phyloP scores from a whole-genome alignment of 106 monocot genomes.

The Allium sativum region DNA sequence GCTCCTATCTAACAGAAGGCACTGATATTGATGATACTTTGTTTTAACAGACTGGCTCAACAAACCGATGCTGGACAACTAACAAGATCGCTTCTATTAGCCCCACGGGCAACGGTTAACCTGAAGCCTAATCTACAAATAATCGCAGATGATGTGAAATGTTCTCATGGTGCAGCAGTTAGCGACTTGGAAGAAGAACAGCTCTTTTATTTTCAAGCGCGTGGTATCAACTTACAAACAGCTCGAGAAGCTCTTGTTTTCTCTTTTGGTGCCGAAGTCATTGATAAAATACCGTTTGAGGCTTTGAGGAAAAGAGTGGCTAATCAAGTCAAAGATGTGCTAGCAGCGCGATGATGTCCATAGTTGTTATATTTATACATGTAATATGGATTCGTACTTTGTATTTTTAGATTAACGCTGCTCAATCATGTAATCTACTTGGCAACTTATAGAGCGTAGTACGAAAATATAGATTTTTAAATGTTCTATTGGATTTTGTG shows the following conservation, averaged over 20 bases:
- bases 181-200: constrained; percentile 79
- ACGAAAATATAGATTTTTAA: too few relatives aligned
- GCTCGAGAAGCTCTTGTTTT: constrained; percentile 80
- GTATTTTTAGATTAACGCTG: too few relatives aligned
- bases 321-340: constrained; percentile 39
- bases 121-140: constrained; percentile 97
- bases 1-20: too few relatives aligned
- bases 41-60: constrained; percentile 59
- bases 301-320: constrained; percentile 31
- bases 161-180: constrained; percentile 86
- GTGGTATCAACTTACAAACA: constrained; percentile 57
- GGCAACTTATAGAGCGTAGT: too few relatives aligned
- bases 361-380: too few relatives aligned
- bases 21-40: neutral
- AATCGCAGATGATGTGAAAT: constrained; percentile 86
- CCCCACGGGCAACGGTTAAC: constrained; percentile 68
- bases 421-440: too few relatives aligned
- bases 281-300: constrained; percentile 47
- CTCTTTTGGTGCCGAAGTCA: constrained; percentile 77
- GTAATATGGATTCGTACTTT: too few relatives aligned
- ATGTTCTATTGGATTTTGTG: too few relatives aligned
- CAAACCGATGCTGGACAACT: constrained; percentile 94
- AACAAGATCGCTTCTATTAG: constrained; percentile 73
- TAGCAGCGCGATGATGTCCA: too few relatives aligned
- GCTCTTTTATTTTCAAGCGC: constrained; percentile 80